A percentile compares a stretch with the other conserved stretches of the same genome.
Evolutionary conservation across 2,329 filamentous ascomycete genomes (phyloP).

Genomic region (Chalaropsis ovoidea): DNA sequence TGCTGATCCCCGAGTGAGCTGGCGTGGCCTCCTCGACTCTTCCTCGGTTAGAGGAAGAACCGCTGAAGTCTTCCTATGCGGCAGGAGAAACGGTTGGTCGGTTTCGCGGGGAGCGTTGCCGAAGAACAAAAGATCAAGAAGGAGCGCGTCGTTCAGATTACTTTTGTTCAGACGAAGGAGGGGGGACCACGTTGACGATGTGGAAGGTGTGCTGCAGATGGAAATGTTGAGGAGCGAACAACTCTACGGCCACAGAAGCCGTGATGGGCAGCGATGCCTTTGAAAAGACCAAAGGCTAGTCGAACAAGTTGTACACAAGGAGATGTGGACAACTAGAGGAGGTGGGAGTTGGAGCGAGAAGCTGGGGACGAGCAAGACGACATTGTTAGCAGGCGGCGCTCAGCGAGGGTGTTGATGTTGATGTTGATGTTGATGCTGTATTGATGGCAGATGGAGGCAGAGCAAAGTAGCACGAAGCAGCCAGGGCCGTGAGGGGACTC

Average conservation of each 20-base stretch:
- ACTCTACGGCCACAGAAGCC: constrained; percentile 52
- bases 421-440: neutral
- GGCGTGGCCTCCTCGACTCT: constrained; percentile 99
- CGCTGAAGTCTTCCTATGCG: constrained; percentile 97
- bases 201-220: constrained; percentile 53
- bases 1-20: constrained; percentile 80
- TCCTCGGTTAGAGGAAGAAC: constrained; percentile 99
- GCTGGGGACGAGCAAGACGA: constrained; percentile 3
- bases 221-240: constrained; percentile 61
- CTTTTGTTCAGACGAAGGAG: constrained; percentile 42
- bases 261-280: constrained; percentile 51
- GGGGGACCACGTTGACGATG: constrained; percentile 56
- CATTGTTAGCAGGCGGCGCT: constrained; percentile 14
- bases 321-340: constrained; percentile 12
- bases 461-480: neutral
- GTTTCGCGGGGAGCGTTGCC: constrained; percentile 44
- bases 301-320: constrained; percentile 19
- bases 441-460: neutral
- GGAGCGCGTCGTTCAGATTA: constrained; percentile 43
- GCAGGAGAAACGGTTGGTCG: constrained; percentile 72
- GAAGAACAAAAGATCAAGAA: constrained; percentile 42
- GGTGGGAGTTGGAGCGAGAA: constrained; percentile 7
- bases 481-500: neutral
- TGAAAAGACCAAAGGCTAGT: constrained; percentile 54
- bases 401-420: neutral